Conservation (phyloP, 768 basidiomycete species). For the Suillus spraguei region DNA sequence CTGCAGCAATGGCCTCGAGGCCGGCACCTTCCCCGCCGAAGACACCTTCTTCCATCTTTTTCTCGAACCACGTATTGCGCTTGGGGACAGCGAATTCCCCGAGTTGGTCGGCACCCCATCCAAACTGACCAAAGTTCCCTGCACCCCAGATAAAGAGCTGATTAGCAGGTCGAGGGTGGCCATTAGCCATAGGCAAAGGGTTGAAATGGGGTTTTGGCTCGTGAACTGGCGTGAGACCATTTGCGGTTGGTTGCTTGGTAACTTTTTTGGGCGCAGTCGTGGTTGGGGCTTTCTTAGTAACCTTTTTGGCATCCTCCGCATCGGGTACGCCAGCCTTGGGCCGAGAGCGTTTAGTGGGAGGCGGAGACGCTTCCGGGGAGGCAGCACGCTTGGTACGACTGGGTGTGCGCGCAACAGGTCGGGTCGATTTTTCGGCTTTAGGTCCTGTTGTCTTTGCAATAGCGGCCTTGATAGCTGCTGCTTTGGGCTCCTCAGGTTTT, state of each 20-base stretch:
- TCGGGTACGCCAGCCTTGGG: conserved; percentile 40
- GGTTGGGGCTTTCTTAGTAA: conserved; percentile 24
- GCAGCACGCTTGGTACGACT: conserved; percentile 47
- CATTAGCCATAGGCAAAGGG: conserved; percentile 59
- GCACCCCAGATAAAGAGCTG: conserved; percentile 88
- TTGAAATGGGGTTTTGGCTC: conserved; percentile 63
- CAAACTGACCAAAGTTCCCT: conserved; percentile 95
- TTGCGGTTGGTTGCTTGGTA: conserved; percentile 31
- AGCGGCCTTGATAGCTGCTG: conserved; percentile 29
- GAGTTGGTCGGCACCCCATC: conserved; percentile 76
- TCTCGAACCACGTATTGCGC: conserved; percentile 75
- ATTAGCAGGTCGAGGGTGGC: conserved; percentile 62
- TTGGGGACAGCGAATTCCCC: conserved; percentile 78
- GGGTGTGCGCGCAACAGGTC: conserved; percentile 25
- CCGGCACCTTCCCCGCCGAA: conserved; percentile 77
- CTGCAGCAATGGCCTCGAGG: conserved; percentile 78
- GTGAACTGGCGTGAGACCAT: conserved; percentile 32
- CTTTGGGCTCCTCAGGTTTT: conserved; percentile 35
- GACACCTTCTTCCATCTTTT: conserved; percentile 68
- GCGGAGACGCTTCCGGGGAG: conserved; percentile 52
- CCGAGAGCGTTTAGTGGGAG: conserved; percentile 49
- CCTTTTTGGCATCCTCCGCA: conserved; percentile 41
- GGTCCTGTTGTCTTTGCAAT: conserved; percentile 29
- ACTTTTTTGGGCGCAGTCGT: conserved; percentile 29
- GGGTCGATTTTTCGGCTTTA: conserved; percentile 32